Evolutionary conservation across 768 basidiomycete genomes (phyloP).

Genomic region (Trametes elegans): DNA sequence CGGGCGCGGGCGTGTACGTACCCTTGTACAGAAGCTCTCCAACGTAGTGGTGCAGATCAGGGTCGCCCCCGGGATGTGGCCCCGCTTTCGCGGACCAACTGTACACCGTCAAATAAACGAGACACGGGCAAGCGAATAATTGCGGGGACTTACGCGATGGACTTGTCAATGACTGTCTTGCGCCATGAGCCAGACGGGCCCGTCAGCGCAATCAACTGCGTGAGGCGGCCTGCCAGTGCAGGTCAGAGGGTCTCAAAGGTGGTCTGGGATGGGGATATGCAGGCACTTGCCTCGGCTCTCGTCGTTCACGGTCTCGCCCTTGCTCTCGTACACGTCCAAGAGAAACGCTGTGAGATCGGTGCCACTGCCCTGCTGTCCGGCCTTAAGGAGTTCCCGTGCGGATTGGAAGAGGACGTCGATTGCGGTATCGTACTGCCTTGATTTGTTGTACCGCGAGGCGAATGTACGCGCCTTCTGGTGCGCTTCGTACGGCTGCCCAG

Average conservation of each 20-base stretch:
- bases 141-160: slow-evolving; percentile 67
- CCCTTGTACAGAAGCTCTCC: slow-evolving; percentile 89
- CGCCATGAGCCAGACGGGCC: slow-evolving; percentile 83
- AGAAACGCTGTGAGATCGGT: slow-evolving; percentile 80
- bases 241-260: background rate
- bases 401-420: slow-evolving; percentile 93
- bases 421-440: slow-evolving; percentile 78
- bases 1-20: slow-evolving; percentile 27
- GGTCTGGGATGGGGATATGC: background rate
- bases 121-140: background rate
- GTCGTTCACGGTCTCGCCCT: slow-evolving; percentile 68
- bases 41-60: slow-evolving; percentile 83
- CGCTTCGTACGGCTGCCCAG: slow-evolving; percentile 81
- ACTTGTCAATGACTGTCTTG: slow-evolving; percentile 82
- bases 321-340: slow-evolving; percentile 79
- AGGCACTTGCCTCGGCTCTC: slow-evolving; percentile 67
- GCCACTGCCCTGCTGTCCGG: slow-evolving; percentile 85
- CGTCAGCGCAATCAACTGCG: slow-evolving; percentile 87
- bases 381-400: slow-evolving; percentile 84
- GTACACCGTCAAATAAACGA: slow-evolving; percentile 13
- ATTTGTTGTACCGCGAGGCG: slow-evolving; percentile 82
- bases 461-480: slow-evolving; percentile 98
- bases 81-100: slow-evolving; percentile 88
- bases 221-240: slow-evolving; percentile 65
- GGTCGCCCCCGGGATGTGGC: slow-evolving; percentile 83